These are phyloP conservation scores for Penicillium capsulatum DNA, from an alignment of 2,329 filamentous ascomycete species.

Conservation along the genomic window DNA sequence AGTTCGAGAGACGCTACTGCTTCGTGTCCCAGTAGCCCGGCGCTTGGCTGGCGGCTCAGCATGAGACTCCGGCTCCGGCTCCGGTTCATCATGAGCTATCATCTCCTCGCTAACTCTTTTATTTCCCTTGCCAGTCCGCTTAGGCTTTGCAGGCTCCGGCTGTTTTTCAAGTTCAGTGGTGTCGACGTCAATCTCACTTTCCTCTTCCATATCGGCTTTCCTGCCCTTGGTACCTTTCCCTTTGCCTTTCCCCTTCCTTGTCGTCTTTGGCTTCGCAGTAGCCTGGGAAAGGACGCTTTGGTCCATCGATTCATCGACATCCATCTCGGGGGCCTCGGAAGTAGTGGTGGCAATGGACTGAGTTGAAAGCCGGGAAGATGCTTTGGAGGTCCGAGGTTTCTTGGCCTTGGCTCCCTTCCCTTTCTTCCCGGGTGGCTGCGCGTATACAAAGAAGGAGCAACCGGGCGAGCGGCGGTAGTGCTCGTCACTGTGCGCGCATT, in stretches of 20 bases:
- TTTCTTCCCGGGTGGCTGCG: slow-evolving; percentile 49
- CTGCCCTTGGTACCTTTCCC: slow-evolving; percentile 37
- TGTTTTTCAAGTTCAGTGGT: slow-evolving; percentile 19
- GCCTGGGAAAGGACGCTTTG: slow-evolving; percentile 52
- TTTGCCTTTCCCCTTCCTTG: slow-evolving; percentile 38
- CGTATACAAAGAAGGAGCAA: slow-evolving; percentile 77
- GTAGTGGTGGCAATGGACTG: slow-evolving; percentile 46
- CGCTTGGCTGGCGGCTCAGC: slow-evolving; percentile 53
- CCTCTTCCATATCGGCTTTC: slow-evolving; percentile 44
- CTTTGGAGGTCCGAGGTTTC: slow-evolving; percentile 62
- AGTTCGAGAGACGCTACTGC: slow-evolving; percentile 44
- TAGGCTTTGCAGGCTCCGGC: slow-evolving; percentile 34
- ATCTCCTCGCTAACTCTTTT: slow-evolving; percentile 7
- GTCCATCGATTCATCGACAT: slow-evolving; percentile 52
- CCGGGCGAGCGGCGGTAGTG: slow-evolving; percentile 73
- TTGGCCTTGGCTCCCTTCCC: slow-evolving; percentile 55
- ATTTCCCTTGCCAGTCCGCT: slow-evolving; percentile 19
- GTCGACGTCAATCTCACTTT: slow-evolving; percentile 30
- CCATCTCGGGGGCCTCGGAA: slow-evolving; percentile 44
- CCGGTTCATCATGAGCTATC: slow-evolving; percentile 21
- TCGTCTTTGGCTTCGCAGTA: slow-evolving; percentile 52
- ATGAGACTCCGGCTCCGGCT: slow-evolving; percentile 19
- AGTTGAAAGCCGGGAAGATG: slow-evolving; percentile 58
- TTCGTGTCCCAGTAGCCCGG: slow-evolving; percentile 51
- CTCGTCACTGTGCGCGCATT: slow-evolving; percentile 64